Evolutionary conservation across 2,329 filamentous ascomycete species (phyloP), one percentile per base, ranked within the genome.

Genomic region (Pestalotiopsis sp.): DNA sequence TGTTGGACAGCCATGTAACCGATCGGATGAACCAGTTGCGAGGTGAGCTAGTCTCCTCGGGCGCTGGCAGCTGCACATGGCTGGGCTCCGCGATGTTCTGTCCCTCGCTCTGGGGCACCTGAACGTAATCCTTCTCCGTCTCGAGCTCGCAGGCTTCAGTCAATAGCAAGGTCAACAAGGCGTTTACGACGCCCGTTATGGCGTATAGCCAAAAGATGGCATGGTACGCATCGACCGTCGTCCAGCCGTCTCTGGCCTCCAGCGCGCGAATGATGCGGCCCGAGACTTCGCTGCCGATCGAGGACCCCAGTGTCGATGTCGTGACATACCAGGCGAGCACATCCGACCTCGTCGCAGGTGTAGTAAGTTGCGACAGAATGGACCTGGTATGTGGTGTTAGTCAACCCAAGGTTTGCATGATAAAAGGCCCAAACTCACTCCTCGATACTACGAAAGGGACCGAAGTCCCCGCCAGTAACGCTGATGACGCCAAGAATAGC

Each of bases 301-400:
- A 83, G 0, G 86, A 87, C 1, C 87, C 88, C 2, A 89, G 78
- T n/a, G 84, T 84, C 0, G 87, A 85, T 2, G 80, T 82, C 17
- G 86, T 88, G 56, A 90, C 85, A 73, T 92, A 91, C 90, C 90
- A 92, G 9, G 87, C 85, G 69, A 91, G 81, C n/a, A 92, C 89
- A 77, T 92, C 89, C 14, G 88, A 81, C 61, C 90, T 80, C 0
- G 84, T 86, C 38, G 82, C 78, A 0, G 85, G 82, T 0, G 80
- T 83, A 0, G 89, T 91, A 59, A 92, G 81, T 74, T 91, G 88
- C 4, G 89, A 87, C 7, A 92, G 75, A 41, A 87, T 88, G 0
- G 86, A 89, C 70, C 75, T 77, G 57, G 17, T 5, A 9, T 49
- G 5, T 57, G 25, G 58, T 61, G 73, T 41, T 72, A 72, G 61